Conservation (phyloP, 768 basidiomycete genomes). For the Leccinellum albellum region DNA sequence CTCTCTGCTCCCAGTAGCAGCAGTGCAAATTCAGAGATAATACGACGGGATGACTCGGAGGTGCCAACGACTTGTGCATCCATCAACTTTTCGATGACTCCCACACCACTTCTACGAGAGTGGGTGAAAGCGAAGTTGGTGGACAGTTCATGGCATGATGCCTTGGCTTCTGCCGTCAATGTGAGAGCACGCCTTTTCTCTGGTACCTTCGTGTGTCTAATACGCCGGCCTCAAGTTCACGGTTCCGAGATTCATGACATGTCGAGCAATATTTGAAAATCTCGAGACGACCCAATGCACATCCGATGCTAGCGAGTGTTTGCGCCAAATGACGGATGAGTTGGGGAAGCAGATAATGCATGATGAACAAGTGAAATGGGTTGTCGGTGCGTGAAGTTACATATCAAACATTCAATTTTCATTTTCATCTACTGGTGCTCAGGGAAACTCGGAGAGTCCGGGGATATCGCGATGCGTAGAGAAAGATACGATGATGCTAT, state of each 20-base stretch:
- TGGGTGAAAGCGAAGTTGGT: not conserved
- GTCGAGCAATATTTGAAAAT: not conserved
- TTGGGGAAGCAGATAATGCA: not conserved
- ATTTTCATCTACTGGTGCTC: not conserved
- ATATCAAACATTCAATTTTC: not conserved
- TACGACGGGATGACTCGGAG: not conserved
- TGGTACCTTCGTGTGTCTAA: not conserved
- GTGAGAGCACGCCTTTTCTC: not conserved
- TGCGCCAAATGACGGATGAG: not conserved
- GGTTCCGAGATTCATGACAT: not conserved
- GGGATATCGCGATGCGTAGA: not conserved
- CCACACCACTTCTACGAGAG: not conserved
- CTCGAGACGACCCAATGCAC: not conserved
- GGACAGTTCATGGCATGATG: not conserved
- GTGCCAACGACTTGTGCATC: not conserved
- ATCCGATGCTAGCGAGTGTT: not conserved
- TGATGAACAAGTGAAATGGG: not conserved
- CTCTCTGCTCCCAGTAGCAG: not conserved
- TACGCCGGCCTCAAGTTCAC: not conserved
- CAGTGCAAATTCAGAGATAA: not conserved
- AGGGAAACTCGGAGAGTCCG: not conserved
- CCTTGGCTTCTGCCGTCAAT: not conserved
- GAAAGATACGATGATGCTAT: not conserved
- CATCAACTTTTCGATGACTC: not conserved
- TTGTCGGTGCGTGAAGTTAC: not conserved